Evolutionary conservation across 2,329 filamentous ascomycete species (phyloP).

Genomic region (Colletotrichum ledebouriae): DNA sequence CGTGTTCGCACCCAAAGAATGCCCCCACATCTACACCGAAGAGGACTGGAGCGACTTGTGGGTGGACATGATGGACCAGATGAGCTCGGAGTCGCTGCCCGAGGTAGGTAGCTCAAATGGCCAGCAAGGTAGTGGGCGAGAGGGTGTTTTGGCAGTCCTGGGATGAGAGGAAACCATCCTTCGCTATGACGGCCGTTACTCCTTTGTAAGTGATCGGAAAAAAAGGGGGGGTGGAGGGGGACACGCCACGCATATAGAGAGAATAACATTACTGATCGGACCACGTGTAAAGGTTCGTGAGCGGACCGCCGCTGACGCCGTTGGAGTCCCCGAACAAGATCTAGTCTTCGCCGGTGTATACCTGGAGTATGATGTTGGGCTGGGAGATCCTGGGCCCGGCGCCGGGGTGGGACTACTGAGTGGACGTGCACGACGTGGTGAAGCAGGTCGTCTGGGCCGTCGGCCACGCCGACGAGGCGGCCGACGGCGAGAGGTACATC

Average conservation of each 20-base stretch:
- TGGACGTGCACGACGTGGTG: slow-evolving; percentile 62
- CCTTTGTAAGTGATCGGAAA: slow-evolving; percentile 50
- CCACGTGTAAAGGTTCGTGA: slow-evolving; percentile 43
- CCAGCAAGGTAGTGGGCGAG: slow-evolving; percentile 51
- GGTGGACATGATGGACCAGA: slow-evolving; percentile 28
- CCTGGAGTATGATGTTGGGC: neutral
- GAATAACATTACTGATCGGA: slow-evolving; percentile 47
- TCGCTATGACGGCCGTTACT: slow-evolving; percentile 56
- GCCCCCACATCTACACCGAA: slow-evolving; percentile 43
- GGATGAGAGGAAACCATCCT: slow-evolving; percentile 50
- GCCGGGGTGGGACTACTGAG: slow-evolving; percentile 44
- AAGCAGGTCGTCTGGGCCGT: slow-evolving; percentile 54
- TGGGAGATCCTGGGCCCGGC: neutral
- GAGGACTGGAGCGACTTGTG: slow-evolving; percentile 46
- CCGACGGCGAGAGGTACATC: slow-evolving; percentile 58
- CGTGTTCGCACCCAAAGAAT: slow-evolving; percentile 13
- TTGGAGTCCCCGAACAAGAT: neutral
- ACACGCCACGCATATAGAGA: slow-evolving; percentile 20
- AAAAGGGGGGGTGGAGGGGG: too few relatives aligned
- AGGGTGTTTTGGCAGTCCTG: slow-evolving; percentile 51
- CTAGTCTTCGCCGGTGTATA: neutral
- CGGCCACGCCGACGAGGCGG: slow-evolving; percentile 51
- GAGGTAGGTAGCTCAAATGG: slow-evolving; percentile 45
- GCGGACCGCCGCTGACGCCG: neutral
- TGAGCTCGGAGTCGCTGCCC: slow-evolving; percentile 43